Conservation (phyloP, 768 basidiomycete species). For the Leccinum boreale region DNA sequence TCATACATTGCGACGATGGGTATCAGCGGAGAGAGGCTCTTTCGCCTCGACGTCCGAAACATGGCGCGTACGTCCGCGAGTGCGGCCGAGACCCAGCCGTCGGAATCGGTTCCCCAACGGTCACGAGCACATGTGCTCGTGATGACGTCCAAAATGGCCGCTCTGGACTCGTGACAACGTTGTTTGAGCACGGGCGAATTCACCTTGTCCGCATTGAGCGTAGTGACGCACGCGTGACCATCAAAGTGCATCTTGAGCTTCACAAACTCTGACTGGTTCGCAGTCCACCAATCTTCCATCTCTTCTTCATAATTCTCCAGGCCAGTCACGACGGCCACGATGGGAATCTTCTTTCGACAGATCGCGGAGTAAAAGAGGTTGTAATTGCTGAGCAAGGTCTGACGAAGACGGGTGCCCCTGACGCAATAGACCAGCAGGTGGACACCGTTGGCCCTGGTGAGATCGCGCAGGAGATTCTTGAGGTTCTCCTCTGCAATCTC, state of each 20-base stretch:
- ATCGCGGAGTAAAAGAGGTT: slow-evolving; percentile 36
- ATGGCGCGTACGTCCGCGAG: slow-evolving; percentile 25
- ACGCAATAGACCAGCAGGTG: slow-evolving; percentile 33
- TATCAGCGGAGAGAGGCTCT: slow-evolving; percentile 6
- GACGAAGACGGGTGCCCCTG: slow-evolving; percentile 30
- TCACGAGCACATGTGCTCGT: slow-evolving; percentile 16
- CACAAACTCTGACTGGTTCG: slow-evolving; percentile 29
- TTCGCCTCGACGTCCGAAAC: slow-evolving; percentile 9
- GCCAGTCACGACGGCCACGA: slow-evolving; percentile 37
- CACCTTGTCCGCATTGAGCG: slow-evolving; percentile 29
- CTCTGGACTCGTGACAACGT: slow-evolving; percentile 27
- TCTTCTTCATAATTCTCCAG: slow-evolving; percentile 34
- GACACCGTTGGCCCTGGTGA: slow-evolving; percentile 26
- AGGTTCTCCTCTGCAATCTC: slow-evolving; percentile 28
- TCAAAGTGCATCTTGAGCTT: slow-evolving; percentile 31
- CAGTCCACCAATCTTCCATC: slow-evolving; percentile 33
- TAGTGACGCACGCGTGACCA: slow-evolving; percentile 40
- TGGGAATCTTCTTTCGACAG: slow-evolving; percentile 35
- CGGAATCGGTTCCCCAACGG: slow-evolving; percentile 23
- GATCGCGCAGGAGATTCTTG: slow-evolving; percentile 23
- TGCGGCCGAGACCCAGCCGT: slow-evolving; percentile 18
- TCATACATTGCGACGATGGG: slow-evolving; percentile 26
- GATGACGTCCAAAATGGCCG: slow-evolving; percentile 21
- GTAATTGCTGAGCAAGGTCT: slow-evolving; percentile 32
- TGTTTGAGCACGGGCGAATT: slow-evolving; percentile 28